Evolutionary conservation across 2,329 filamentous ascomycete genomes (phyloP).

Genomic region (Falciphora oryzae): DNA sequence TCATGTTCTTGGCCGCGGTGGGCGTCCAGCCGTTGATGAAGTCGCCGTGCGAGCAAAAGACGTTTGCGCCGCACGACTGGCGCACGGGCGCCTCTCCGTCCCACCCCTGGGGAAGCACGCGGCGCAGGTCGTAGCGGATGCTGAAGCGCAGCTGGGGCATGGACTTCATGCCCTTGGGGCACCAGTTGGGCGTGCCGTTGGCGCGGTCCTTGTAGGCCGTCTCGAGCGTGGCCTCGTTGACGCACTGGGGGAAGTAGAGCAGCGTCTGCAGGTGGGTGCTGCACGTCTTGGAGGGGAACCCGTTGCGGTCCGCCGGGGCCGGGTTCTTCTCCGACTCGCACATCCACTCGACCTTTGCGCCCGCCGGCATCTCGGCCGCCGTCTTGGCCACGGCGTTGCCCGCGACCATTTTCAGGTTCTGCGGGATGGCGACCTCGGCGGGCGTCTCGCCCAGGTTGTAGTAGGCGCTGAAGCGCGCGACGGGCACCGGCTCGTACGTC

Average conservation of each 20-base stretch:
- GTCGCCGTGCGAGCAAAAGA: conserved; percentile 33
- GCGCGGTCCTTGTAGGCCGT: conserved; percentile 19
- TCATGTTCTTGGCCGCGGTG: conserved; percentile 34
- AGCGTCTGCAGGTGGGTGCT: conserved; percentile 36
- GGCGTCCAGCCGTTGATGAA: conserved; percentile 39
- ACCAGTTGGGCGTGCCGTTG: conserved; percentile 21
- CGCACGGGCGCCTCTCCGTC: conserved; percentile 37
- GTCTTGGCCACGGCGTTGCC: conserved; percentile 34
- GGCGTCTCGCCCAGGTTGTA: conserved; percentile 24
- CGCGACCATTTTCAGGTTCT: conserved; percentile 35
- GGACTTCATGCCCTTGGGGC: conserved; percentile 34
- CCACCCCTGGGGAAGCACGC: conserved; percentile 37
- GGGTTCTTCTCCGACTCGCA: conserved; percentile 1
- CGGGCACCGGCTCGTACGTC: conserved; percentile 21
- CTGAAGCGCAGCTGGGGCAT: conserved; percentile 43
- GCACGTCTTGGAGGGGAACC: conserved; percentile 24
- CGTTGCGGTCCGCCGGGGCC: not conserved
- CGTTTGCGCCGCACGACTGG: conserved; percentile 28
- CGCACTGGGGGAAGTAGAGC: conserved; percentile 38
- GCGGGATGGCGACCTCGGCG: conserved; percentile 39
- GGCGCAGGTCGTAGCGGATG: conserved; percentile 37
- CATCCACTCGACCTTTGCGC: conserved; percentile 3
- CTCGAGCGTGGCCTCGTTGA: conserved; percentile 29
- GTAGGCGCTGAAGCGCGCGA: conserved; percentile 35
- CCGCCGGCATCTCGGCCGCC: conserved; percentile 13